Percentiles rank a stretch among this genome's conserved stretches.
Conservation (phyloP, 768 basidiomycete genomes). For the Rubroboletus satanas region DNA sequence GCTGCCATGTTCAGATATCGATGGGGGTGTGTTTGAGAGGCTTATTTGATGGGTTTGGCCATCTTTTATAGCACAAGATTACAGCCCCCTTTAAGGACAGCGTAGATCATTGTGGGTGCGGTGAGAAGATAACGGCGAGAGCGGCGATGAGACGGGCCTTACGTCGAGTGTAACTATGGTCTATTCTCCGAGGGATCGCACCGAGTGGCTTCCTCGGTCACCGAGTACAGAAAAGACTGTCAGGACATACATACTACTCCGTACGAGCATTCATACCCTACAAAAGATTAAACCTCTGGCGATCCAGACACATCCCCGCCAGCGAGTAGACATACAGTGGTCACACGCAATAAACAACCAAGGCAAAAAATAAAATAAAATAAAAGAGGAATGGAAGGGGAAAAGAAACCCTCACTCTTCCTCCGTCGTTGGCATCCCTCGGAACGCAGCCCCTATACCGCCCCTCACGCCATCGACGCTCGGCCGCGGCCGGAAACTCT, state of each 20-base stretch:
- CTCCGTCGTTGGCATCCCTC: conserved; percentile 26
- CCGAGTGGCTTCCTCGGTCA: not conserved
- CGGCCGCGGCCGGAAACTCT: conserved; percentile 82
- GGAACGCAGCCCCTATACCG: conserved; percentile 9
- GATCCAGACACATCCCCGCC: conserved; percentile 14
- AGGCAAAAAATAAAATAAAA: not conserved
- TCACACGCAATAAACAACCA: not conserved
- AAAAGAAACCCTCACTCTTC: conserved; percentile 17
- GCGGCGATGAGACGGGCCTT: not conserved
- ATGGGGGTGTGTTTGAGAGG: not conserved
- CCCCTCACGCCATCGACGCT: conserved; percentile 51
- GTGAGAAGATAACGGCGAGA: not conserved
- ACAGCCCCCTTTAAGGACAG: not conserved
- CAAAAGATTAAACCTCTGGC: conserved; percentile 13
- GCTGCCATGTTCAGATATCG: conserved; percentile 14
- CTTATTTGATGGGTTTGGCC: not conserved
- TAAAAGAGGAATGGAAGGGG: not conserved
- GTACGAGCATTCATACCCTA: conserved; percentile 5
- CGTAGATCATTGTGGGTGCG: conserved; percentile 10
- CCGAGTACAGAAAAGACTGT: not conserved
- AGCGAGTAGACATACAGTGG: conserved; percentile 16
- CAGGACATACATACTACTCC: not conserved
- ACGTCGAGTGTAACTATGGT: not conserved
- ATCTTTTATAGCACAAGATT: not conserved
- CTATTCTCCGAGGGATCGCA: not conserved